Evolutionary conservation across 768 basidiomycete genomes (phyloP), one percentile per base, ranked within the genome.

Genomic region (Mycena capillaripes): DNA sequence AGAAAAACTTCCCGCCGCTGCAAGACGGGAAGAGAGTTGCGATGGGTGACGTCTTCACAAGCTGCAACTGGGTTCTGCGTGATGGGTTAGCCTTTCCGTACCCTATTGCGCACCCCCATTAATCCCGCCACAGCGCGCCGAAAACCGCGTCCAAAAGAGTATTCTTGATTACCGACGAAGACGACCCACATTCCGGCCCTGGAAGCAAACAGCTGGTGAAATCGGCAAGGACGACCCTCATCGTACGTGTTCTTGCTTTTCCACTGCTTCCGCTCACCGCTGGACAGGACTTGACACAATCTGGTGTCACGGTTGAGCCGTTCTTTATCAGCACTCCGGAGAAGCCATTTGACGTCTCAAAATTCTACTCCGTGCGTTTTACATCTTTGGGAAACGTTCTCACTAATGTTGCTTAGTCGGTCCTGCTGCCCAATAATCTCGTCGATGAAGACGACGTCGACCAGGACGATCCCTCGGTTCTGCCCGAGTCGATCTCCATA

Each of bases 111-210:
- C 30, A 29, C 23, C 44, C n/a, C n/a, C 29, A 53, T 46, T 60
- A 17, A 46, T 56, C 62, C 30, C 2, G 36, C 32, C 14, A 50
- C 71, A 96, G 95, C 14, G 93, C 95, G 10, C 91, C 92, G 25
- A 96, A 97, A 78, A 95, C 92, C 0, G 95, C 96, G 3, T 91
- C 93, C n/a, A 97, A 97, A 79, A 92, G 97, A 7, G 89, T 99
- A 1, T 98, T 98, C 79, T 84, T 97, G 44, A 94, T 99, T 50
- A 99, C 98, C 0, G 93, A 99, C 78, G 91, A 94, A 75, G 96
- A 97, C 76, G 82, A 94, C 75, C 96, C 96, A 3, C 90, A 89
- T 78, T 82, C 88, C 7, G 87, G 88, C 14, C 79, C 85, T 6
- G 86, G 84, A n/a, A 89, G 82, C 76, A 85, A 86, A 52, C 91